These are phyloP conservation scores for Meira nashicola DNA, from an alignment of 1,284 basidiomycete genomes.

Conservation along the genomic window DNA sequence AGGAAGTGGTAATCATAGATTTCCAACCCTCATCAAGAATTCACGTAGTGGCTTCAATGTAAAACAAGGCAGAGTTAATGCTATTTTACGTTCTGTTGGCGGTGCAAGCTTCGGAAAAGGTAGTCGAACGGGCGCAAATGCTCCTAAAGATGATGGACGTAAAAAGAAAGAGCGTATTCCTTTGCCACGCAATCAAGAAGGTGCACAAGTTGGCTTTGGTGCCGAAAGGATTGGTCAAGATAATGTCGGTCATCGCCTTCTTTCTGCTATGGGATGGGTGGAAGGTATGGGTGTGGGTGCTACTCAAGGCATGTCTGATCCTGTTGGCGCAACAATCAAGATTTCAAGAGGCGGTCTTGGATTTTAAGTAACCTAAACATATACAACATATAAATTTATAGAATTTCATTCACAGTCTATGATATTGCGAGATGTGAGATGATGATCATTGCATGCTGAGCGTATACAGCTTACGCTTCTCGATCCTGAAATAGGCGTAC, in stretches of 20 bases:
- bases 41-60: slow-evolving; percentile 24
- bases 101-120: slow-evolving; percentile 30
- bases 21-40: slow-evolving; percentile 49
- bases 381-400: background rate
- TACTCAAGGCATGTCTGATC: slow-evolving; percentile 41
- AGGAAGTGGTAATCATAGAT: slow-evolving; percentile 38
- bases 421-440: too few relatives aligned
- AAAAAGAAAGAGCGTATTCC: slow-evolving; percentile 18
- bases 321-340: slow-evolving; percentile 48
- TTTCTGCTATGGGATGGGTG: slow-evolving; percentile 49
- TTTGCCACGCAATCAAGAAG: slow-evolving; percentile 40
- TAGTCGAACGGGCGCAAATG: slow-evolving; percentile 13
- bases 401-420: background rate
- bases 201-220: slow-evolving; percentile 44
- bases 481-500: too few relatives aligned
- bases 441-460: too few relatives aligned
- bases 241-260: slow-evolving; percentile 49
- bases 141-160: slow-evolving; percentile 5
- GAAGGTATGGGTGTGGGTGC: slow-evolving; percentile 45
- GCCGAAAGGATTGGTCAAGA: slow-evolving; percentile 48
- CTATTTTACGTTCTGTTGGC: slow-evolving; percentile 27
- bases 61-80: slow-evolving; percentile 28
- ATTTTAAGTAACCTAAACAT: slow-evolving; percentile 26
- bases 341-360: slow-evolving; percentile 43
- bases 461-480: too few relatives aligned